Evolutionary conservation across 768 basidiomycete species (phyloP), one percentile per base, ranked within the genome.

Genomic region (Mycena capillaripes): DNA sequence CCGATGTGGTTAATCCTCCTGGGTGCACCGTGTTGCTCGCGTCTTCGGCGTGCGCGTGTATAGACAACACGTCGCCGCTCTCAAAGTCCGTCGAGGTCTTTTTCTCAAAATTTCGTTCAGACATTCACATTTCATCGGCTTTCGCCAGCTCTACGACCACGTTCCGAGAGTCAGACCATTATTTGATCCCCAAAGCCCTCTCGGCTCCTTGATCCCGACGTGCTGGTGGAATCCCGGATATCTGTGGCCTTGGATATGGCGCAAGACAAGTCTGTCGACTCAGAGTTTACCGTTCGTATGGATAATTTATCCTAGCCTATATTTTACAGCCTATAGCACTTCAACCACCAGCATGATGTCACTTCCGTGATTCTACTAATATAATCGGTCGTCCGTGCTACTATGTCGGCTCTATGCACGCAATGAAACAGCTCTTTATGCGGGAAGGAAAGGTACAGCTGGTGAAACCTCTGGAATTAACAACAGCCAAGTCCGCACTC

Each of bases 181-280:
- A 23, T 40, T 58, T 23, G 23, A 58, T 40, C 57, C 57, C 5
- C 57, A 40, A 58, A 38, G 34, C 36, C 36, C 36, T 14, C 34
- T 58, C 36, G 21, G 55, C 7, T 30, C 17, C 32, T 10, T 56
- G 14, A 58, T 40, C 19, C 56, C 56, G 2, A 36, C 34, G 8
- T 27, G 36, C n/a, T 40, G 36, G 57, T 58, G 36, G 57, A 58
- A 58, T 23, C 57, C 36, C 9, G 57, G 57, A 11, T 58, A 58
- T 25, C 36, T 40, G 36, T 58, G 57, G 38, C 34, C 57, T 32
- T 38, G 57, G 57, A 23, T 58, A 38, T 58, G 57, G 36, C 57
- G 57, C 57, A 58, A 58, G 21, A 38, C 55, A 34, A 32, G 55
- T 56, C 21, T n/a, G 55, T 56, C 32, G 3, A 56, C 5, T 50